Evolutionary conservation across 2,329 filamentous ascomycete species (phyloP).

Genomic region (Colletotrichum sojae): DNA sequence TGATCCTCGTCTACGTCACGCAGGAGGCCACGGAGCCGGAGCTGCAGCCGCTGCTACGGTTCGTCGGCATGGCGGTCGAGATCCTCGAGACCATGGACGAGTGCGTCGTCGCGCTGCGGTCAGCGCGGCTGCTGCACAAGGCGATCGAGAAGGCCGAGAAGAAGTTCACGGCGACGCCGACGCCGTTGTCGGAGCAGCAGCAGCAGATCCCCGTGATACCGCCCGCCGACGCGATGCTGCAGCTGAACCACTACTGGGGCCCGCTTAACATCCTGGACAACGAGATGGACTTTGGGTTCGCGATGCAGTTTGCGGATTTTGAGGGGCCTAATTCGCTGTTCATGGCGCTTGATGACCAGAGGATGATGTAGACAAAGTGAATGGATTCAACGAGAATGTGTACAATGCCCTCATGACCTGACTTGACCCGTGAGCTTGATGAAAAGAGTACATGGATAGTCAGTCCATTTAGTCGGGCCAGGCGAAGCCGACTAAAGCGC

Average conservation of each 20-base stretch:
- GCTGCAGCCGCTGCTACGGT: conserved; percentile 39
- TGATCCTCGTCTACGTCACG: conserved; percentile 47
- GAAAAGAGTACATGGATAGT: too few relatives aligned
- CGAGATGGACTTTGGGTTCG: conserved; percentile 45
- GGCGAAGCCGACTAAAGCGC: neutral
- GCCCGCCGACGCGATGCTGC: conserved; percentile 38
- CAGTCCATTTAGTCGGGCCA: too few relatives aligned
- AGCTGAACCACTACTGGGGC: conserved; percentile 46
- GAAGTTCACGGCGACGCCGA: conserved; percentile 28
- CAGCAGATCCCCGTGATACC: conserved; percentile 29
- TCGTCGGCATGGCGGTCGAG: conserved; percentile 45
- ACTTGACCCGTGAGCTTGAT: too few relatives aligned
- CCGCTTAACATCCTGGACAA: conserved; percentile 45
- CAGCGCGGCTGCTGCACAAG: conserved; percentile 46
- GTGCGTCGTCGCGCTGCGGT: conserved; percentile 46
- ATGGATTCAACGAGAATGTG: neutral
- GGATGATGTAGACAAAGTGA: conserved; percentile 8
- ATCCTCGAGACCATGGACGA: conserved; percentile 46
- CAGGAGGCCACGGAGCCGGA: conserved; percentile 43
- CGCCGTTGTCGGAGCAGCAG: neutral
- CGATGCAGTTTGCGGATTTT: conserved; percentile 43
- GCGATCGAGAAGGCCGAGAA: conserved; percentile 44
- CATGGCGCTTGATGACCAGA: conserved; percentile 28
- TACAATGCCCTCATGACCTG: too few relatives aligned
- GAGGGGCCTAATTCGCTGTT: conserved; percentile 33